A percentile compares a stretch with the other conserved stretches of the same genome.
These are phyloP conservation scores for Furcasterigmium furcatum DNA, from an alignment of 2,329 filamentous ascomycete species.

Conservation along the genomic window DNA sequence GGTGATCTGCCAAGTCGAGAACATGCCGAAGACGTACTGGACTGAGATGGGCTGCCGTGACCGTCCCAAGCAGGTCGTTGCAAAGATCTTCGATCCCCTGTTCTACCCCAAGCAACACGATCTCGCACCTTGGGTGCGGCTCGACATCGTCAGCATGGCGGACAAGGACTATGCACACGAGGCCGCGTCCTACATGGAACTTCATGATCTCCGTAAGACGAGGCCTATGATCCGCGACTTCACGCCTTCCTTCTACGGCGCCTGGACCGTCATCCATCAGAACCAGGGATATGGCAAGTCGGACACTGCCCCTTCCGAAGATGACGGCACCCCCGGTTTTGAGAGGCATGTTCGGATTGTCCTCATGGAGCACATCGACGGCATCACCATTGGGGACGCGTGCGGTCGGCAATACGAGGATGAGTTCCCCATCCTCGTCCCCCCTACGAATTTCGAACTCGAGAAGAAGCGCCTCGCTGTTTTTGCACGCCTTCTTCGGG, in stretches of 20 bases:
- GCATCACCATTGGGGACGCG: neutral
- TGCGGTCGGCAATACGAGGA: too few relatives aligned
- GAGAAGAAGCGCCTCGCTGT: too few relatives aligned
- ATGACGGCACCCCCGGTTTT: too few relatives aligned
- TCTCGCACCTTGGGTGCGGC: too few relatives aligned
- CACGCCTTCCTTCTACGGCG: neutral
- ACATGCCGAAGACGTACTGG: neutral
- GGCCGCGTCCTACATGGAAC: neutral
- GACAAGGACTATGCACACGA: neutral
- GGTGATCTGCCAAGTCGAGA: neutral
- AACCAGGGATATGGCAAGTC: neutral
- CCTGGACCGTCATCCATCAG: neutral
- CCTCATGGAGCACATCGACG: neutral
- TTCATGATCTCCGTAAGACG: neutral
- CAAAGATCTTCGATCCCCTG: neutral
- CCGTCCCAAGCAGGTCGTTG: neutral
- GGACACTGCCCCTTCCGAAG: neutral
- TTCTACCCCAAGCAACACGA: neutral
- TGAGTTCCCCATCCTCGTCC: neutral
- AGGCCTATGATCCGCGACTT: neutral
- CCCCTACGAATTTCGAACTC: neutral
- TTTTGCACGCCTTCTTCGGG: neutral
- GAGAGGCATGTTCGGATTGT: neutral
- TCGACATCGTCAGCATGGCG: neutral
- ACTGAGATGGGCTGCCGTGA: neutral